Base-by-base conservation (phyloP, 768 basidiomycete species). In the Coprinopsis cinerea region DNA sequence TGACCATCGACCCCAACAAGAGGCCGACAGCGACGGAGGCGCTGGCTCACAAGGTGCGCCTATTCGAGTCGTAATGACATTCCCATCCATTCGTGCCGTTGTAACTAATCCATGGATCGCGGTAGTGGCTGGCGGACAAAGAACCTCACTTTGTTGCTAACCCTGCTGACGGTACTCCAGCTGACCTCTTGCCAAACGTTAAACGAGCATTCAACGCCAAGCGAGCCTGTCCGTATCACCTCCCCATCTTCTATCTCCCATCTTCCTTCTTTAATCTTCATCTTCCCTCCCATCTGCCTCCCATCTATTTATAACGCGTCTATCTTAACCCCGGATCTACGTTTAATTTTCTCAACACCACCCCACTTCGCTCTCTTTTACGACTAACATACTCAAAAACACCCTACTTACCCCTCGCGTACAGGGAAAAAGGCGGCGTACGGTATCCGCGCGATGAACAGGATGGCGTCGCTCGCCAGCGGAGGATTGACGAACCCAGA, bases 171-270 rank as follows among this genome's bases (percentile, higher is more conserved):
- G 87, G 85, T 40, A 72, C 71, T 37, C 82, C 83, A 23, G 78
- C 78, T 20, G 83, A 96, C 69, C 74, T 98, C 59, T 68, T 97
- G 58, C 94, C 95, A 24, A 79, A 87, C 39, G 86, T 98, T 67
- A 89, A 84, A 75, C 88, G 81, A 67, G 85, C 82, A 25, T 93
- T 96, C 70, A 82, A 96, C 62, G 92, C 91, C 26, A 88, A 79
- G 71, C 80, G 78, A 67, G 81, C 89, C 15, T 95, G 90, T 91
- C 60, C 47, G 87, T 75, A n/a, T 23, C 41, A 39, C 36, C 41
- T 9, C 9, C 15, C 36, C 35, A 4, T 27, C 20, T 14, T 48
- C 22, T 43, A 23, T 27, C 35, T 44, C 24, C 6, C 18, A 14
- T 23, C 13, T 54, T n/a, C n/a, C n/a, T n/a, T n/a, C n/a, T n/a